These are phyloP conservation scores for Ulmus americana DNA, from an alignment of 331 rosid species.

Conservation along the genomic window DNA sequence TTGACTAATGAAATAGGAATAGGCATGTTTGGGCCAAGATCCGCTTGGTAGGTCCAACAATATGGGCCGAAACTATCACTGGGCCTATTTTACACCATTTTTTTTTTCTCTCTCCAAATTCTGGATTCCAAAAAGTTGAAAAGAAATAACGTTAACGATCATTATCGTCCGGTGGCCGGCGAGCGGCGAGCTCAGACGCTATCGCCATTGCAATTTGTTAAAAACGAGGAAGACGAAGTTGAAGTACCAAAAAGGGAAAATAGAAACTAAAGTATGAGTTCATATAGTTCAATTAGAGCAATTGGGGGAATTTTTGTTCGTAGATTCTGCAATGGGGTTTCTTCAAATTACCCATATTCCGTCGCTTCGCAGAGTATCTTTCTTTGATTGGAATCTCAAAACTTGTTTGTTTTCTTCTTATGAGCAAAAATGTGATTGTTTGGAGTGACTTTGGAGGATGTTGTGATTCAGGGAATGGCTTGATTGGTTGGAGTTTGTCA, in stretches of 20 bases:
- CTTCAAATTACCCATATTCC: conserved; percentile 32
- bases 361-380: conserved; percentile 28
- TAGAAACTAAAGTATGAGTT: conserved; percentile 20
- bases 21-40: too few relatives aligned
- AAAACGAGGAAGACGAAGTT: background rate
- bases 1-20: too few relatives aligned
- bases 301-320: conserved; percentile 39
- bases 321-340: conserved; percentile 31
- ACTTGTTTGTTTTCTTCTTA: background rate
- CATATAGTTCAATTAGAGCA: conserved; percentile 37
- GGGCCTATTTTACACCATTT: too few relatives aligned
- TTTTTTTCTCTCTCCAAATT: too few relatives aligned
- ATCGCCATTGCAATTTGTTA: background rate
- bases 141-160: background rate
- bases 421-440: background rate
- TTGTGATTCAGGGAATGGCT: conserved; percentile 42
- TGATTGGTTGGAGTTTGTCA: conserved; percentile 29
- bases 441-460: background rate
- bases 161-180: background rate
- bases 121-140: too few relatives aligned
- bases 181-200: background rate
- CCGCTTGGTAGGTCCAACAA: too few relatives aligned
- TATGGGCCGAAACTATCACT: too few relatives aligned
- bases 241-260: background rate
- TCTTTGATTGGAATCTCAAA: conserved; percentile 2